Evolutionary conservation across 768 basidiomycete species (phyloP), one percentile per base, ranked within the genome.

Genomic region (Panellus pusillus): DNA sequence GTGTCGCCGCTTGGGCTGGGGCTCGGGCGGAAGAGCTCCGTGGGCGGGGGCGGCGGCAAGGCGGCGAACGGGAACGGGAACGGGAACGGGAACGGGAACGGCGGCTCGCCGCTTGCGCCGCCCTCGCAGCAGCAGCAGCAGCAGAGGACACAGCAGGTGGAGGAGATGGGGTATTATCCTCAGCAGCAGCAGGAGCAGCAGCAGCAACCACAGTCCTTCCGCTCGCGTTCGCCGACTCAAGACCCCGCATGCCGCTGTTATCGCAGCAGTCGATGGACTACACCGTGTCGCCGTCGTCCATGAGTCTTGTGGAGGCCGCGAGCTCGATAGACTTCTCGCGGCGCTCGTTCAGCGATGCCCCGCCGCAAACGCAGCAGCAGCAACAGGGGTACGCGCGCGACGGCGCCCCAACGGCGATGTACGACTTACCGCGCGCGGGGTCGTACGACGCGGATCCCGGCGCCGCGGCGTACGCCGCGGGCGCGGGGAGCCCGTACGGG

Each of bases 401-500:
- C 49, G 31, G 35, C n/a, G 27, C 55, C 50, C 45, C 52, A 38
- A 13, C 53, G 47, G 52, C 47, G 46, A 48, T 62, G 54, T 56
- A 60, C 50, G 61, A 62, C 6, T 29, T 53, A 44, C 59, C 65
- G 32, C 61, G 61, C 28, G 44, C 60, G 24, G 57, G 56, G 17
- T 60, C 68, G 44, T 65, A 55, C 44, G 68, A 66, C 4, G 32
- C 61, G 15, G 54, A 54, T 8, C 44, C 48, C 39, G 50, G 50
- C n/a, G 57, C 47, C 11, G 55, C 43, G n/a, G 52, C 48, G 44
- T 59, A 59, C 17, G 56, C 46, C 11, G 49, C 43, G n/a, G 35
- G 37, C 11, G 47, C 9, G 2, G 47, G 50, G 11, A 70, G 68
- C 51, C 70, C 69, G 2, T 71, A 66, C 47, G 59, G 68, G 14